These are phyloP conservation scores for Coniochaeta pulveracea DNA, from an alignment of 2,329 filamentous ascomycete species.

Conservation along the genomic window DNA sequence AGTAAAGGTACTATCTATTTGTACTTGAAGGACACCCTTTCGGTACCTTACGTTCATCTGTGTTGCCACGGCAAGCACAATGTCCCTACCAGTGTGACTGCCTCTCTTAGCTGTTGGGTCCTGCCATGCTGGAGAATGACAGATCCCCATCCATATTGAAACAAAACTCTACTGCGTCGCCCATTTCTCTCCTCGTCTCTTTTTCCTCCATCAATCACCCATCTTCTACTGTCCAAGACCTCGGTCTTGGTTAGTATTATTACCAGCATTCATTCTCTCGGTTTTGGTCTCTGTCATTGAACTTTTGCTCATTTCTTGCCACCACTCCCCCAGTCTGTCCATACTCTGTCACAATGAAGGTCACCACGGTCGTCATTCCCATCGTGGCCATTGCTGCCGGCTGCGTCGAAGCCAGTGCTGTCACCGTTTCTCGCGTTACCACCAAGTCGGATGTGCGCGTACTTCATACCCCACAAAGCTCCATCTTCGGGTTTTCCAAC, in stretches of 20 bases:
- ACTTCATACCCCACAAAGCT: background rate
- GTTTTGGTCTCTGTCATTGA: constrained; percentile 1
- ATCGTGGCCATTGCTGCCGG: background rate
- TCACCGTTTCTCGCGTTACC: background rate
- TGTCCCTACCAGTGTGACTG: too few species aligned
- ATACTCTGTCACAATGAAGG: constrained; percentile 1
- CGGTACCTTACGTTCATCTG: background rate
- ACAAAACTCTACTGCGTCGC: background rate
- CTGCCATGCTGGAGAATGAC: background rate
- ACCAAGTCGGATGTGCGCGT: background rate
- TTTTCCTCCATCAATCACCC: background rate
- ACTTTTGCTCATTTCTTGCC: background rate
- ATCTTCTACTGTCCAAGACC: constrained; percentile 1
- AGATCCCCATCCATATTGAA: background rate
- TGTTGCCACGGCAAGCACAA: background rate
- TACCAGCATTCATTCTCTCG: constrained; percentile 2
- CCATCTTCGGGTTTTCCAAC: too few species aligned
- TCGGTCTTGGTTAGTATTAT: constrained; percentile 2
- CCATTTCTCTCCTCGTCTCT: background rate
- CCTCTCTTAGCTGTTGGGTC: background rate
- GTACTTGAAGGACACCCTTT: background rate
- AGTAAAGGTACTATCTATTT: too few species aligned
- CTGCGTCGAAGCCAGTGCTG: background rate
- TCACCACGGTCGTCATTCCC: background rate
- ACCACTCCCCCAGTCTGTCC: background rate